Percentiles rank a stretch among this genome's conserved stretches.
These are phyloP conservation scores for Deinandra increscens DNA, from an alignment of 129 eudicot genomes.

Conservation along the genomic window DNA sequence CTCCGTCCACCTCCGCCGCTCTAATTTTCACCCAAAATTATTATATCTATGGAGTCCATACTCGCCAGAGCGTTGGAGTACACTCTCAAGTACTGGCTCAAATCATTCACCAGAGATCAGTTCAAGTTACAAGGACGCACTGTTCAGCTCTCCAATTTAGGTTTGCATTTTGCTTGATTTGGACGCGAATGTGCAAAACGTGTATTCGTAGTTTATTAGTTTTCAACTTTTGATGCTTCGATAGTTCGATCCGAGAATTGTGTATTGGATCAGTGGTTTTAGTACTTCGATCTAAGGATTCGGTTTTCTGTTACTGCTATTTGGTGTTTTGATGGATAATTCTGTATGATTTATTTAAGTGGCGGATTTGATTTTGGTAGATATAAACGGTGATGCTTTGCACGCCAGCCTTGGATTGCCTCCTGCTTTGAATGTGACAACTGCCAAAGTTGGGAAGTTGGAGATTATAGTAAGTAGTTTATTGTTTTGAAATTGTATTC, in stretches of 20 bases:
- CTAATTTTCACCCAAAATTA: neutral
- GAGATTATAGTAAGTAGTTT: constrained; percentile 62
- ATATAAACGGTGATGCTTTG: constrained; percentile 89
- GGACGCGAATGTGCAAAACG: constrained; percentile 5
- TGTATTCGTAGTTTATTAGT: constrained; percentile 4
- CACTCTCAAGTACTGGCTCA: constrained; percentile 94
- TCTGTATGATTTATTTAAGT: constrained; percentile 5
- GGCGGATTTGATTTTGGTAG: constrained; percentile 39
- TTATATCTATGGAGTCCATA: constrained; percentile 98
- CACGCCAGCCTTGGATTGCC: constrained; percentile 96
- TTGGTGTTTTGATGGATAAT: constrained; percentile 7
- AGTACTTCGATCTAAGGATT: neutral
- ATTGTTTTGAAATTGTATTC: neutral
- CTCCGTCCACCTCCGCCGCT: neutral
- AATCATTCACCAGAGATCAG: constrained; percentile 94
- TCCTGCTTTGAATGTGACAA: constrained; percentile 82
- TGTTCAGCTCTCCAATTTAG: constrained; percentile 88
- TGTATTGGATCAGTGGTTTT: constrained; percentile 18
- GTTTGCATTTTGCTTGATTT: constrained; percentile 35
- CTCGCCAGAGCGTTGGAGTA: constrained; percentile 89
- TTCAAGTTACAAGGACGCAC: constrained; percentile 90
- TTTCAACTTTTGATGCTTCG: constrained; percentile 19
- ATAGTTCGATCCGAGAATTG: constrained; percentile 6
- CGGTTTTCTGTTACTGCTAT: neutral
- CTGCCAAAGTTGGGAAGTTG: constrained; percentile 89